Percentiles rank a stretch among this genome's conserved stretches.
phyloP scores from a whole-genome alignment of 306 rosid genomes.

The Glycyrrhiza uralensis region DNA sequence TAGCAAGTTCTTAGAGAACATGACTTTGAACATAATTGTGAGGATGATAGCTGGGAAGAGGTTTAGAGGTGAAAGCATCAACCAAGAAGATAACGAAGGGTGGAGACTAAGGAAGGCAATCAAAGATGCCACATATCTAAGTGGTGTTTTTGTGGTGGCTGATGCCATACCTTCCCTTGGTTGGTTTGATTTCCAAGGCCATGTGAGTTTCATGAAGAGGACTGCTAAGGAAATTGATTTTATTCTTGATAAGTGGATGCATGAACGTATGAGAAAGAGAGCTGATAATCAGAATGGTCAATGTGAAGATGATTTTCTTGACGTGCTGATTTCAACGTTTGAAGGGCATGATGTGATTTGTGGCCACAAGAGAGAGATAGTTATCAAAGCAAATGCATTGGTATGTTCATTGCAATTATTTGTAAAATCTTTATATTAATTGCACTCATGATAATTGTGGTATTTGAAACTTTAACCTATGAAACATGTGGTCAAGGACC shows the following conservation, averaged over 20 bases:
- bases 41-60: constrained; percentile 55
- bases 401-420: no score
- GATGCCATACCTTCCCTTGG: constrained; percentile 43
- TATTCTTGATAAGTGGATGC: constrained; percentile 46
- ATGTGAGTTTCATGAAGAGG: constrained; percentile 53
- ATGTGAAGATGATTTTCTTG: constrained; percentile 43
- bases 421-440: no score
- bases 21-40: constrained; percentile 47
- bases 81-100: constrained; percentile 33
- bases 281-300: not conserved
- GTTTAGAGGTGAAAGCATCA: not conserved
- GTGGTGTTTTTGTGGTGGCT: constrained; percentile 53
- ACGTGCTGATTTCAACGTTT: constrained; percentile 39
- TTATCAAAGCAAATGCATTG: constrained; percentile 62
- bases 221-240: constrained; percentile 33
- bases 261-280: constrained; percentile 32
- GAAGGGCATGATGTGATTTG: constrained; percentile 24
- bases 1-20: constrained; percentile 38
- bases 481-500: no score
- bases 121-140: constrained; percentile 39
- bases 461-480: no score
- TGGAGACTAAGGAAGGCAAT: constrained; percentile 36
- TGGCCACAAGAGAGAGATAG: constrained; percentile 42
- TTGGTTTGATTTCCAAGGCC: constrained; percentile 50
- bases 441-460: no score